Base-by-base conservation (phyloP, 2,329 filamentous ascomycete species). In the Metarhizium sp. region DNA sequence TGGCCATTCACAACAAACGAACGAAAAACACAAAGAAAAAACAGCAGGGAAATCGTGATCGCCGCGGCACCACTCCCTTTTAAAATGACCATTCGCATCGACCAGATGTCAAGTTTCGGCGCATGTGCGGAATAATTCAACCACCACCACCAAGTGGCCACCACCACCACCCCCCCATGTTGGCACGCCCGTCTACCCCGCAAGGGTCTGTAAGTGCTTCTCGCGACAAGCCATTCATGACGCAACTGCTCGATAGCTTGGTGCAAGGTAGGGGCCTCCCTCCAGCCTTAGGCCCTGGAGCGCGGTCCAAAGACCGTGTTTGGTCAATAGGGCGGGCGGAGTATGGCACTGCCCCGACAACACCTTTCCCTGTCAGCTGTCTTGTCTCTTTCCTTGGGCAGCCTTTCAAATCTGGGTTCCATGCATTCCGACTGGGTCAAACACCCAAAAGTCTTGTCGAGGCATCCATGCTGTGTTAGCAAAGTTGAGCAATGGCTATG, bases 161-260 rank as follows among this genome's bases (percentile, higher is more conserved):
- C 36, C 18, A 3, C 3, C 18, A 46, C 16, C 34, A 7, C 30
- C 14, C 16, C 16, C 43, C 48, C 46, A 38, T 50, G 50, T 50
- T 46, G 45, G 32, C 32, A 50, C 52, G 54, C 40, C 16, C 32
- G 30, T 32, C 34, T 53, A 51, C 51, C 47, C 55, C 51, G 55
- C 55, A 56, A 40, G 46, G 45, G 42, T 56, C 51, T 34, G 50
- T 56, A 16, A 16, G 30, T 25, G 30, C 18, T 50, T 32, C 14
- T 42, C 20, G 7, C 6, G 11, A 38, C 55, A 42, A 38, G 49
- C 50, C 47, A 48, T 56, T 56, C 51, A 56, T 53, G 46, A 53
- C 46, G 55, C 55, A 53, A 53, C 46, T 20, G 54, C 38, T 50
- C 40, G 50, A 25, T 49, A 32, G 29, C 14, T 50, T 53, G 46